A percentile compares a stretch with the other conserved stretches of the same genome.
Evolutionary conservation across 192 early-diverging fungal species (phyloP).

Genomic region (Mortierella antarctica): DNA sequence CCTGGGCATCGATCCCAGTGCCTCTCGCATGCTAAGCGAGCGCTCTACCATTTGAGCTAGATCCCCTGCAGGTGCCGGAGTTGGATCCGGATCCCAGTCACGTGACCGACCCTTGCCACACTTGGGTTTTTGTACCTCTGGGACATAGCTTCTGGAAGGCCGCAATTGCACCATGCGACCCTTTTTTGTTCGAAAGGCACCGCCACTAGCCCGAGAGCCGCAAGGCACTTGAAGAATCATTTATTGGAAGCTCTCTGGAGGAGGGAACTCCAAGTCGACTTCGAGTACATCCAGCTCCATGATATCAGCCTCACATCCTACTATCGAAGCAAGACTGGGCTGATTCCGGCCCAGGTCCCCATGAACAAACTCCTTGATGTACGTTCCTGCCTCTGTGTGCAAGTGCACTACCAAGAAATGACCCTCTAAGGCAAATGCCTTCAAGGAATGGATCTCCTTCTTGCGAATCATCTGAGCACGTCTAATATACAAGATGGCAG

Average conservation of each 20-base stretch:
- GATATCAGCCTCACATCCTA: constrained; percentile 74
- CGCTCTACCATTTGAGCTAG: neutral
- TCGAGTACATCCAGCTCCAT: constrained; percentile 87
- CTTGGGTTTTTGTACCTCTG: too few relatives aligned
- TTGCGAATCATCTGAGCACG: constrained; percentile 69
- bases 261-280: constrained; percentile 90
- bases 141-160: too few relatives aligned
- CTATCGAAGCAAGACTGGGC: constrained; percentile 76
- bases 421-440: constrained; percentile 58
- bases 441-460: constrained; percentile 63
- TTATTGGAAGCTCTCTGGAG: constrained; percentile 7
- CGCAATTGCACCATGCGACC: neutral
- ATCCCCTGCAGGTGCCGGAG: too few relatives aligned
- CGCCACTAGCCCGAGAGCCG: neutral
- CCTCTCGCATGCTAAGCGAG: too few relatives aligned
- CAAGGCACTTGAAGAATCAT: neutral
- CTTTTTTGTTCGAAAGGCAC: neutral
- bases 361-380: constrained; percentile 95
- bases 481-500: constrained; percentile 6
- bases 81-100: too few relatives aligned
- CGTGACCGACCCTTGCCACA: too few relatives aligned
- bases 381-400: constrained; percentile 89
- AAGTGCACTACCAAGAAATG: constrained; percentile 73
- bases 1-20: too few relatives aligned
- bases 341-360: constrained; percentile 89